Conservation (phyloP, 345 rosid species). For the Populus nigra region DNA sequence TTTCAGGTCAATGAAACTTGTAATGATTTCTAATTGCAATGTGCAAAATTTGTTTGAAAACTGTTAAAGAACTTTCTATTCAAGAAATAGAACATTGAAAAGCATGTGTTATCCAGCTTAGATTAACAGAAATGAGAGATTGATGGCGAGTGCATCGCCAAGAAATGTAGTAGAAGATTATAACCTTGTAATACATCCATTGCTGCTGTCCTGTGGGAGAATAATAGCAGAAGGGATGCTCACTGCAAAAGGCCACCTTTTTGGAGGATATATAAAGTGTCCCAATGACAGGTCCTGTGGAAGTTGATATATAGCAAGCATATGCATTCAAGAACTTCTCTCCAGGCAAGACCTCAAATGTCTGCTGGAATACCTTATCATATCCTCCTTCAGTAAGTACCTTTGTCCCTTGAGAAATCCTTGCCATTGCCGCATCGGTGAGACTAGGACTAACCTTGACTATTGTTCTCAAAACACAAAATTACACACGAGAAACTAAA, state of each 20-base stretch:
- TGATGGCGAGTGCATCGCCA: neutral
- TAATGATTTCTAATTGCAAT: neutral
- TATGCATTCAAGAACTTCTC: constrained; percentile 71
- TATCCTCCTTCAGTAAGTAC: constrained; percentile 76
- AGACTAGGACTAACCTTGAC: constrained; percentile 67
- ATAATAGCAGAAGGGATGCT: constrained; percentile 49
- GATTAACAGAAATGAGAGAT: neutral
- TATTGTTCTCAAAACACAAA: constrained; percentile 24
- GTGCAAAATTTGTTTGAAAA: neutral
- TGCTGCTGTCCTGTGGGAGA: constrained; percentile 49
- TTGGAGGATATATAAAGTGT: constrained; percentile 62
- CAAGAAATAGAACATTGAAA: neutral
- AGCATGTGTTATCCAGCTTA: neutral
- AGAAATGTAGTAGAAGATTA: constrained; percentile 3
- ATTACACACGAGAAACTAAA: constrained; percentile 7
- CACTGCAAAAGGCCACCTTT: constrained; percentile 65
- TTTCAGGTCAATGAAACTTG: neutral
- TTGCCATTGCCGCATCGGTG: constrained; percentile 78
- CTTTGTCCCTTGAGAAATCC: constrained; percentile 72
- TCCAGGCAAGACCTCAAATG: constrained; percentile 45
- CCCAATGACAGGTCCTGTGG: constrained; percentile 72
- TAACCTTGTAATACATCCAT: constrained; percentile 71
- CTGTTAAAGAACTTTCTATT: neutral
- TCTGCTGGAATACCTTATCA: constrained; percentile 60
- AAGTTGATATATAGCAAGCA: constrained; percentile 72